Percentiles rank a stretch among this genome's conserved stretches.
These are phyloP conservation scores for Mercurialis annua DNA, from an alignment of 345 rosid genomes.

Conservation along the genomic window DNA sequence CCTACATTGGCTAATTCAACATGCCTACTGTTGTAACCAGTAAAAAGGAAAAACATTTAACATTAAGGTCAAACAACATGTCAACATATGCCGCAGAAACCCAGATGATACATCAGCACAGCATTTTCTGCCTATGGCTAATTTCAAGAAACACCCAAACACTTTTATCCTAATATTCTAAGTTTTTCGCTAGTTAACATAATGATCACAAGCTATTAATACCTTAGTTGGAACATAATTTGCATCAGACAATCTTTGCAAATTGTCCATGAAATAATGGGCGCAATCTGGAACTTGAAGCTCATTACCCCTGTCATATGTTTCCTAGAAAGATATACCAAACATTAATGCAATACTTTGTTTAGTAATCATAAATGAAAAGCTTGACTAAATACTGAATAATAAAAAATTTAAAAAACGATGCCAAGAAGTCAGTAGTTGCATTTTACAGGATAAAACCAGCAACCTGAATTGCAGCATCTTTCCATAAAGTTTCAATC, in stretches of 20 bases:
- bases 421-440: background rate
- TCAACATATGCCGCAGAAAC: background rate
- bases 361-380: background rate
- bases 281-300: slow-evolving; percentile 97
- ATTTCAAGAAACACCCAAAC: background rate
- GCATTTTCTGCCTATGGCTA: background rate
- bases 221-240: slow-evolving; percentile 96
- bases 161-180: background rate
- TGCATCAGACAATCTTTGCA: slow-evolving; percentile 67
- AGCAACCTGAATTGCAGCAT: slow-evolving; percentile 86
- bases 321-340: slow-evolving; percentile 52
- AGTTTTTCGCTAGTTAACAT: background rate
- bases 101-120: background rate
- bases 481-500: slow-evolving; percentile 85
- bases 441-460: slow-evolving; percentile 13
- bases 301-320: slow-evolving; percentile 73
- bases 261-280: slow-evolving; percentile 86
- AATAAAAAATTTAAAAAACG: background rate
- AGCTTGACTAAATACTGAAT: background rate
- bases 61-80: too few species aligned
- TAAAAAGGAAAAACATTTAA: too few species aligned
- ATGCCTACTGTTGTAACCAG: too few species aligned
- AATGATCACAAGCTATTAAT: slow-evolving; percentile 6
- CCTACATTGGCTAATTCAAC: too few species aligned
- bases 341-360: slow-evolving; percentile 10